phyloP scores from a whole-genome alignment of 2,329 filamentous ascomycete genomes.

The Colletotrichum sp. region DNA sequence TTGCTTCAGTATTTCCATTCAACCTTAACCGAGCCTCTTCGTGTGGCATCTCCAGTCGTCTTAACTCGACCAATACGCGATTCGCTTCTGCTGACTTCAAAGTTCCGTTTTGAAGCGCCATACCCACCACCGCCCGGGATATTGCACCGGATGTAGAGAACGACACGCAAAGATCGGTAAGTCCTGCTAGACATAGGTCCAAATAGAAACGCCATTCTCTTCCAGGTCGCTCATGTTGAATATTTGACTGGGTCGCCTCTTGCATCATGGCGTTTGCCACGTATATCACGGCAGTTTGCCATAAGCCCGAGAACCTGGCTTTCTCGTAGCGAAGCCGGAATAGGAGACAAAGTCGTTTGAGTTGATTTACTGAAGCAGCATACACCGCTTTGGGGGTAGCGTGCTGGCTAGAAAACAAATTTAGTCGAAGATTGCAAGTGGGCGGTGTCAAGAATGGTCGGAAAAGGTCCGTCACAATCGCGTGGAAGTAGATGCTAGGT shows the following conservation, averaged over 20 bases:
- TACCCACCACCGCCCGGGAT: neutral
- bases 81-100: neutral
- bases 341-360: neutral
- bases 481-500: constrained; percentile 7
- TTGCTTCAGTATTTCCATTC: neutral
- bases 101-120: neutral
- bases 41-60: neutral
- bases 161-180: neutral
- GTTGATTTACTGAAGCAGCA: neutral
- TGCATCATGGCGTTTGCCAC: constrained; percentile 1
- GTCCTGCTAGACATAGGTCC: neutral
- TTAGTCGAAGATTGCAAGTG: neutral
- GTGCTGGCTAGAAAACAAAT: neutral
- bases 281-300: constrained; percentile 1
- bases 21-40: neutral
- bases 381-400: constrained; percentile 1
- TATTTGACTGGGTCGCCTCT: neutral
- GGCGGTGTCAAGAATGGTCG: neutral
- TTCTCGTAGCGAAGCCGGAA: neutral
- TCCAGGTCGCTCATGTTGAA: neutral
- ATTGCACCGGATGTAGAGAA: neutral
- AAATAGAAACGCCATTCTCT: neutral
- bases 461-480: neutral
- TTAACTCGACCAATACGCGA: neutral
- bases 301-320: neutral